These are phyloP conservation scores for Aurantiochytrium sp. DNA, from an alignment of 108 stramenopile species.

Conservation along the genomic window DNA sequence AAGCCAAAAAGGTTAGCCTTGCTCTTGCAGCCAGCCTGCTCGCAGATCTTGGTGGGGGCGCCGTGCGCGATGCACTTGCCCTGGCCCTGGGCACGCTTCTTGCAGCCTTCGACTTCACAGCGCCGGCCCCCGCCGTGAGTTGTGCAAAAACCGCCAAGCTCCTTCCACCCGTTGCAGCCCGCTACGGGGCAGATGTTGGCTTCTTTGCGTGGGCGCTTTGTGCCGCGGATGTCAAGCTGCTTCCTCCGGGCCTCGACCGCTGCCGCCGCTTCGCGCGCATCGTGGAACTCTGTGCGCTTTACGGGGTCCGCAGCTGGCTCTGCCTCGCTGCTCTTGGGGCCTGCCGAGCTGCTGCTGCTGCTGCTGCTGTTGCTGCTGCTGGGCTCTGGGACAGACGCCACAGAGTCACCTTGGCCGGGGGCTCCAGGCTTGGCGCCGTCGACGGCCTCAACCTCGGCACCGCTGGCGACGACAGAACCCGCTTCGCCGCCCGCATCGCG, in stretches of 20 bases:
- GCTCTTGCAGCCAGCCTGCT: not conserved
- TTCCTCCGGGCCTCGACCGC: not conserved
- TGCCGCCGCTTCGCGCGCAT: not conserved
- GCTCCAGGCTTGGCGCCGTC: no score
- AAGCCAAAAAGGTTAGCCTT: not conserved
- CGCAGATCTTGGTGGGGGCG: not conserved
- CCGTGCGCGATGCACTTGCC: constrained; percentile 8
- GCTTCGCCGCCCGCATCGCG: no score
- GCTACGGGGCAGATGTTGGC: not conserved
- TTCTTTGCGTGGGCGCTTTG: not conserved
- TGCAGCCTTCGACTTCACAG: constrained; percentile 33
- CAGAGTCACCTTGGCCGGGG: no score
- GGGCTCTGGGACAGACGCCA: no score
- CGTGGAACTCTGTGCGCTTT: no score
- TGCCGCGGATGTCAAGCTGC: not conserved
- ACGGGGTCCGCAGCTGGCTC: no score
- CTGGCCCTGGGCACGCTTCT: not conserved
- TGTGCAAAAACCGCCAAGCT: not conserved
- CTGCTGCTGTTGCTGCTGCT: no score
- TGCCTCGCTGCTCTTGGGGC: no score
- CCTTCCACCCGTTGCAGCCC: not conserved
- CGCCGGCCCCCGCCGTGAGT: constrained; percentile 37
- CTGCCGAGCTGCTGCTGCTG: no score
- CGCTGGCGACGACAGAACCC: no score
- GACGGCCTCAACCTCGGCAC: no score